Evolutionary conservation across 257 asterid species (phyloP), one percentile per base, ranked within the genome.

Genomic region (Ocimum tenuiflorum): DNA sequence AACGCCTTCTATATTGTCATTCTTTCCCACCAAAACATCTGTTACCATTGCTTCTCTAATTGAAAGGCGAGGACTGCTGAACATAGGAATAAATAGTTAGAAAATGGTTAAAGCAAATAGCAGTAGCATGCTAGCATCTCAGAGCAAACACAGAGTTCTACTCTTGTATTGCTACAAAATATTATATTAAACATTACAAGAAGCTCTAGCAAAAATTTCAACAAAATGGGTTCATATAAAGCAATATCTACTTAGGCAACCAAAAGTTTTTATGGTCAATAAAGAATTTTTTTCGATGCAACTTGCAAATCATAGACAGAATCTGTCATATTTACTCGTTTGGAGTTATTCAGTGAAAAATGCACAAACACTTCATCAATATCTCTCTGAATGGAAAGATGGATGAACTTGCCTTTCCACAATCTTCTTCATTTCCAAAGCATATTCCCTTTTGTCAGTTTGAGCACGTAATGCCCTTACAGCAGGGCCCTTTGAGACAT

Each of bases 401-500:
- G 68, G 56, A 65, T 71, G 63, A 80, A 77, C 88, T 84, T 84
- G 78, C 97, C 95, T 86, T 74, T 89, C 96, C 66, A 92, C 96
- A 65, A 89, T 80, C 80, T 86, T 92, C 81, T 81, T 76, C 99
- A 92, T 92, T 82, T 89, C 99, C 64, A 74, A 33, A 68, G 99
- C 99, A 84, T 92, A 92, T 78, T 92, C 99, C 80, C 99, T 83
- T 80, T 92, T 92, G 82, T 92, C 99, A 65, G 97, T 89, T 80
- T 92, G 99, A 73, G 99, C 99, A 74, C 99, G 96, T 77, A 92
- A 76, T 70, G 99, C 99, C 80, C 99, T 84, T 56, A 92, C 99
- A 74, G 99, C 97, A 58, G 99, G 99, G 8, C 99, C 99, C 77
- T 86, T 83, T 55, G 99, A 92, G 80, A 82, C 62, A 78, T 92